Base-by-base conservation (phyloP, 768 basidiomycete species). In the Macrolepiota dolichaula region DNA sequence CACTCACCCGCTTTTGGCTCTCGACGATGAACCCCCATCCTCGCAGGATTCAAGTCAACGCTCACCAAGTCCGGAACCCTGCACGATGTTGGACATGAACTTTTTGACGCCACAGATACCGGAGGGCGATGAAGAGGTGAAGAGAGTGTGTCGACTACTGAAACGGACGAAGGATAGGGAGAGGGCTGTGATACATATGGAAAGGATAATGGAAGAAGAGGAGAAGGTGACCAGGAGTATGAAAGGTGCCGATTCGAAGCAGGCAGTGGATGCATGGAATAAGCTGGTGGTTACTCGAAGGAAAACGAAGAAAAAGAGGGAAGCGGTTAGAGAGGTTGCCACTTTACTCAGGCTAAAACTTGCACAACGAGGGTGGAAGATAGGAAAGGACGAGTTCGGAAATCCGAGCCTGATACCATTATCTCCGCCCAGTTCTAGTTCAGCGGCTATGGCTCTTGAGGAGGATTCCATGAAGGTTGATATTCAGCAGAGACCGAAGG, bases 111-210 rank as follows among this genome's bases (percentile, higher is more conserved):
- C 66, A 17, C 65, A 66, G 27, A 62, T 70, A 0, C 64, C 71
- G 4, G 74, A 75, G 42, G 72, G 70, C 11, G 77, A 81, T 61
- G 80, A 83, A 36, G 80, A 83, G 40, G 65, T 79, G 4, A 70
- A 68, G 40, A 70, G 70, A 59, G 53, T 85, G 9, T 76, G 69
- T 55, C 77, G 77, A 58, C 68, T 83, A 61, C 71, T 76, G 55
- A 74, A 73, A 67, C 70, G 73, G 29, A 59, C 62, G 32, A 66
- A 64, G 40, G 66, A 59, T 24, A 64, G 64, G 15, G 73, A 69
- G 58, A 63, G 65, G 4, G 63, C 51, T 11, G 69, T 71, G 38
- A 65, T 63, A 25, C 40, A 56, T 61, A 42, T 62, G 53, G 72
- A 68, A 52, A 52, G 55, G 46, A 53, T 52, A 50, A 63, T 75